Percentiles rank a stretch among this genome's conserved stretches.
phyloP scores from a whole-genome alignment of 495 filamentous ascomycete genomes.

The Hypoxylon perforatum region DNA sequence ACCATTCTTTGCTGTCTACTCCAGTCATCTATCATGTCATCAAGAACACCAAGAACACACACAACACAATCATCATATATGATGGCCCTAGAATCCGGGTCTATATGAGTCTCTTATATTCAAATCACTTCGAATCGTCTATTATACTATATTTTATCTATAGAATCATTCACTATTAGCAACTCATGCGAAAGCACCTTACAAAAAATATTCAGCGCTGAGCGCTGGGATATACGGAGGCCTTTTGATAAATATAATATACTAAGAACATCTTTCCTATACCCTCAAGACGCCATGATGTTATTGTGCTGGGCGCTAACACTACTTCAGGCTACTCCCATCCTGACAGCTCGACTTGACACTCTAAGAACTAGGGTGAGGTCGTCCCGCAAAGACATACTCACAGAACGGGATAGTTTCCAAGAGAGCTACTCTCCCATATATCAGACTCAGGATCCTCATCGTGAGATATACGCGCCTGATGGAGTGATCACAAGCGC shows the following conservation, averaged over 20 bases:
- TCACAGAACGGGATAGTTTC: conserved; percentile 5
- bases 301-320: conserved; percentile 40
- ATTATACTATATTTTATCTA: conserved; percentile 1
- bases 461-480: conserved; percentile 33
- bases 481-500: conserved; percentile 14
- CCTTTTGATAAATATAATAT: conserved; percentile 9
- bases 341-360: conserved; percentile 25
- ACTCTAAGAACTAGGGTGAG: conserved; percentile 6
- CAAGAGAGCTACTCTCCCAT: conserved; percentile 17
- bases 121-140: conserved; percentile 5
- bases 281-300: conserved; percentile 21
- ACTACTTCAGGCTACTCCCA: conserved; percentile 35
- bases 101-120: not conserved
- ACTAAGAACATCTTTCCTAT: conserved; percentile 11
- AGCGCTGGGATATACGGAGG: conserved; percentile 9
- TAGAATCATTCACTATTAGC: conserved; percentile 3
- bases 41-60: conserved; percentile 18
- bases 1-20: conserved; percentile 38
- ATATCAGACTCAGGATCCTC: conserved; percentile 6
- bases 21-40: conserved; percentile 22
- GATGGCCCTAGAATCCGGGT: not conserved
- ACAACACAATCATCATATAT: conserved; percentile 3
- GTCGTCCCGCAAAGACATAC: conserved; percentile 10
- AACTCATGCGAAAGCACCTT: conserved; percentile 1
- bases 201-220: conserved; percentile 2